phyloP scores from a whole-genome alignment of 2,329 filamentous ascomycete genomes.

The Arthrobotrys sphaeroides region DNA sequence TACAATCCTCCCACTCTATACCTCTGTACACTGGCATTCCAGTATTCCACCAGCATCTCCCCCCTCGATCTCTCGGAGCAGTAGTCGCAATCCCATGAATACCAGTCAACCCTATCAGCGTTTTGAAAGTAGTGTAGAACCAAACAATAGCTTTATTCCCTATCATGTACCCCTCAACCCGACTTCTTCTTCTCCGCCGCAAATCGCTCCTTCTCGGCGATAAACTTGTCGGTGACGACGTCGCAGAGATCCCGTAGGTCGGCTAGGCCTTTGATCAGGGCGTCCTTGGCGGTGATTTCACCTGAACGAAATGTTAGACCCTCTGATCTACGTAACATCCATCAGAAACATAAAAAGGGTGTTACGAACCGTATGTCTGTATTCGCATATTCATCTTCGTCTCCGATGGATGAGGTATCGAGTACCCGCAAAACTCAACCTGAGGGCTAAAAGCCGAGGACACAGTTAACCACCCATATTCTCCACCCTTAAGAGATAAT shows the following conservation, averaged over 20 bases:
- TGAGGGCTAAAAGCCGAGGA: slow-evolving; percentile 75
- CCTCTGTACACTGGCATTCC: neutral
- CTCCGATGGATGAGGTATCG: slow-evolving; percentile 96
- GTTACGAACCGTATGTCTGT: slow-evolving; percentile 89
- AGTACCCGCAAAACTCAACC: slow-evolving; percentile 98
- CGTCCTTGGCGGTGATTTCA: slow-evolving; percentile 80
- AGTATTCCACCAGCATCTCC: too few species aligned
- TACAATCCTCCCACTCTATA: slow-evolving; percentile 9
- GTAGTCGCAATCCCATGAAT: too few species aligned
- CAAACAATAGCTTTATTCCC: neutral
- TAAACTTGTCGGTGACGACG: slow-evolving; percentile 91
- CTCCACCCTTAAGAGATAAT: neutral
- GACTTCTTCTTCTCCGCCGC: slow-evolving; percentile 58
- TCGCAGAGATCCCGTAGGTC: slow-evolving; percentile 93
- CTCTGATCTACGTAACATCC: neutral
- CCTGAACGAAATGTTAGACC: slow-evolving; percentile 63
- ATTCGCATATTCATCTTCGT: slow-evolving; percentile 96
- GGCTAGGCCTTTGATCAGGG: slow-evolving; percentile 85
- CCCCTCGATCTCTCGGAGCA: too few species aligned
- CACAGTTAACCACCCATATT: neutral
- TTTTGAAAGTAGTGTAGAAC: neutral
- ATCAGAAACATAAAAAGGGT: neutral
- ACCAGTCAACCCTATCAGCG: neutral
- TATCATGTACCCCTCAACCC: neutral
- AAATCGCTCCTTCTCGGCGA: slow-evolving; percentile 72